Conservation (phyloP, 2,329 filamentous ascomycete species). For the Aspergillus brunneoviolaceus region DNA sequence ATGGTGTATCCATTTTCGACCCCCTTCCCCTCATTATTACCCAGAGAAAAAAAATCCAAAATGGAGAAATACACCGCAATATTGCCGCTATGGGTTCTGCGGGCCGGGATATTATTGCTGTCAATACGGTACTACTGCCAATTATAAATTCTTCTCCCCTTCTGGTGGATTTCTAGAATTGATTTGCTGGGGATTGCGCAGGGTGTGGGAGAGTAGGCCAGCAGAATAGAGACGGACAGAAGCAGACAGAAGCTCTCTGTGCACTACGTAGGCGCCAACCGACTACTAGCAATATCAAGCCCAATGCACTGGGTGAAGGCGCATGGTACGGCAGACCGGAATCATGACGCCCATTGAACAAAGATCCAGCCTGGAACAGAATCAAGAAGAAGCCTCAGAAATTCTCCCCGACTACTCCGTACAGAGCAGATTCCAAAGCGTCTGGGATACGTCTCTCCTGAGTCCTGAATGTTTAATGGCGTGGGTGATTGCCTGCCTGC, state of each 20-base stretch:
- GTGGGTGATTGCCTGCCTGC: constrained; percentile 3
- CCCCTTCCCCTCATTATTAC: background rate
- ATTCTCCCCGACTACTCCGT: background rate
- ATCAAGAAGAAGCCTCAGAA: background rate
- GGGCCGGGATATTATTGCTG: background rate
- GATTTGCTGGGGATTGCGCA: background rate
- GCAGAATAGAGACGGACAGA: constrained; percentile 3
- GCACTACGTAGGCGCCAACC: too few relatives aligned
- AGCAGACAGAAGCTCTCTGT: constrained; percentile 1
- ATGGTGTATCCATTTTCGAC: background rate
- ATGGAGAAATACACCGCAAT: background rate
- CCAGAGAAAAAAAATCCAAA: background rate
- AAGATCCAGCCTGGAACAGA: background rate
- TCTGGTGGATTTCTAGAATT: background rate
- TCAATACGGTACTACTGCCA: background rate
- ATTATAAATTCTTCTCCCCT: background rate
- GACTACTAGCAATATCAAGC: too few relatives aligned
- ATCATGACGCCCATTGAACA: background rate
- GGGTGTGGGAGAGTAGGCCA: background rate
- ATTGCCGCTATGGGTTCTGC: background rate
- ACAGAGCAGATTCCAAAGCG: too few relatives aligned
- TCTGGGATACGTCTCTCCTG: constrained; percentile 6
- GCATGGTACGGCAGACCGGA: background rate
- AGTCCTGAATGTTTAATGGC: background rate
- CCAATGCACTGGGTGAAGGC: background rate